Percentiles rank a stretch among this genome's conserved stretches.
Evolutionary conservation across 768 basidiomycete species (phyloP).

Genomic region (Sporobolomyces pararoseus): DNA sequence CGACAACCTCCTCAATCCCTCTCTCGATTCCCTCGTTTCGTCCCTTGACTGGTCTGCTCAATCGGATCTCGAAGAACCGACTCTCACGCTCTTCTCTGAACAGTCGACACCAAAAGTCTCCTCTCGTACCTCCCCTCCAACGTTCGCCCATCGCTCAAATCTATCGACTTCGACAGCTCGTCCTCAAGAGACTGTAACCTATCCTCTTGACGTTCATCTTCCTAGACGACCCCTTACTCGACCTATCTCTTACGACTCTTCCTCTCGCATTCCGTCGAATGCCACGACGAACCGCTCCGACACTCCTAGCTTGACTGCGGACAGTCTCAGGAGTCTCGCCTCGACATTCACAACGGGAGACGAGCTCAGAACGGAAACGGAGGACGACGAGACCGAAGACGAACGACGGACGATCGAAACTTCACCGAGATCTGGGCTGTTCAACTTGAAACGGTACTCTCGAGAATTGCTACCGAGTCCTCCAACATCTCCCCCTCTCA

Average conservation of each 20-base stretch:
- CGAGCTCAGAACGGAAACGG: slow-evolving; percentile 11
- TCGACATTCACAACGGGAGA: slow-evolving; percentile 8
- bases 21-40: slow-evolving; percentile 32
- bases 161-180: slow-evolving; percentile 11
- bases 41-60: background rate
- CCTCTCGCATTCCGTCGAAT: background rate
- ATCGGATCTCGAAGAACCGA: slow-evolving; percentile 28
- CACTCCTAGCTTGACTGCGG: slow-evolving; percentile 23
- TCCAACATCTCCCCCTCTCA: background rate
- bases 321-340: slow-evolving; percentile 20
- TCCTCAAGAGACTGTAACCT: background rate
- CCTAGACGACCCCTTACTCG: background rate
- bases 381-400: slow-evolving; percentile 27
- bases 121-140: background rate
- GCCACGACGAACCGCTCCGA: slow-evolving; percentile 12
- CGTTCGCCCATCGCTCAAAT: background rate
- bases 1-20: background rate
- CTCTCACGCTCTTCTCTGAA: slow-evolving; percentile 9
- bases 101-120: background rate
- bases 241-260: background rate
- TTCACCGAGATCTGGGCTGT: background rate
- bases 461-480: background rate
- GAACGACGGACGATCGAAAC: background rate
- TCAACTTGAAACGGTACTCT: background rate
- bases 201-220: background rate